Evolutionary conservation across 768 basidiomycete species (phyloP).

Genomic region (Pleurotus eryngii): DNA sequence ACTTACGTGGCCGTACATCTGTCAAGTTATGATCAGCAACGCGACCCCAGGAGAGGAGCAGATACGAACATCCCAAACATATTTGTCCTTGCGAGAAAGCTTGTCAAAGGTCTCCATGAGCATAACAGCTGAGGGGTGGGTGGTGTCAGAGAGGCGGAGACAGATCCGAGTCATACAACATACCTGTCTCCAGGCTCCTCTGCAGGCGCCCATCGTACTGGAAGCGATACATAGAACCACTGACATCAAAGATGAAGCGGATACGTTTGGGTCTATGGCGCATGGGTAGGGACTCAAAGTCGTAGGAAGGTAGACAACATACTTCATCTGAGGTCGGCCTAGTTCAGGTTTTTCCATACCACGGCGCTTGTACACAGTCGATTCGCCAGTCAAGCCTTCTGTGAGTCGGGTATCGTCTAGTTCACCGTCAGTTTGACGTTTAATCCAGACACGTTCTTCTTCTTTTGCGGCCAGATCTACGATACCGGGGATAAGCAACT

Average conservation of each 20-base stretch:
- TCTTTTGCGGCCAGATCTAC: conserved; percentile 65
- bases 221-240: conserved; percentile 75
- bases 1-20: conserved; percentile 68
- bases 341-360: conserved; percentile 69
- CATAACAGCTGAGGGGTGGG: conserved; percentile 51
- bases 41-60: not conserved
- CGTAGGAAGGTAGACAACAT: conserved; percentile 6
- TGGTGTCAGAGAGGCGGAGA: not conserved
- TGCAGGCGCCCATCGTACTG: conserved; percentile 67
- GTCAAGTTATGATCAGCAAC: conserved; percentile 2
- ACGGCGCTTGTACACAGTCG: conserved; percentile 67
- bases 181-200: conserved; percentile 64
- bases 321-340: conserved; percentile 69
- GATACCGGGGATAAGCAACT: not conserved
- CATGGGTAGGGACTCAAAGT: conserved; percentile 2
- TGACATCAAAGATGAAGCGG: conserved; percentile 66
- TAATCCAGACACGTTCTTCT: conserved; percentile 70
- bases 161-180: not conserved
- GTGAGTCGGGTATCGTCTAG: conserved; percentile 64
- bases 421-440: conserved; percentile 69
- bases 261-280: conserved; percentile 57
- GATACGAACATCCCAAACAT: conserved; percentile 68
- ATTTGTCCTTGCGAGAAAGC: conserved; percentile 64
- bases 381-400: conserved; percentile 66
- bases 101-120: conserved; percentile 69